phyloP scores from a whole-genome alignment of 108 stramenopile species.

The Nannochloropsis salina region DNA sequence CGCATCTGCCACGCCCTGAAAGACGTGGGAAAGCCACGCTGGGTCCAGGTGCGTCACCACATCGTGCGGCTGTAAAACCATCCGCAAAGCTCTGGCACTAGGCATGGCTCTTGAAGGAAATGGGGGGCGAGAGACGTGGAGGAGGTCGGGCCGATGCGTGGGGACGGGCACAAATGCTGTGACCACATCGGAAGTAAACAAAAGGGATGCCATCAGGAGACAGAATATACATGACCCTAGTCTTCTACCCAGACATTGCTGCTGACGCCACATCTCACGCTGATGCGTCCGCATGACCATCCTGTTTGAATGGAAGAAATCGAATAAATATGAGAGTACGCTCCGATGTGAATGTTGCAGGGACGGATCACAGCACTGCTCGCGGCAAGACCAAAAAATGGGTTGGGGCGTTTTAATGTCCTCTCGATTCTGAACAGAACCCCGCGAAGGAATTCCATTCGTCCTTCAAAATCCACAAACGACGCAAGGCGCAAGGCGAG shows the following conservation, averaged over 20 bases:
- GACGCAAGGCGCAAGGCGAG: too few relatives aligned
- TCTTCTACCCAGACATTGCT: background rate
- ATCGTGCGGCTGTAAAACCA: background rate
- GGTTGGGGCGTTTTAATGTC: too few relatives aligned
- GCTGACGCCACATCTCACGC: background rate
- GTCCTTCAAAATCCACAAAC: too few relatives aligned
- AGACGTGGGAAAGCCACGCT: slow-evolving; percentile 5
- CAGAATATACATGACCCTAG: background rate
- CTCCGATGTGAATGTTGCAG: too few relatives aligned
- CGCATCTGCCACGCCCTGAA: slow-evolving; percentile 13
- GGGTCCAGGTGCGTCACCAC: background rate
- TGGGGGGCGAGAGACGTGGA: background rate
- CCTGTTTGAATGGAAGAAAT: background rate
- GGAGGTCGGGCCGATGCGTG: background rate
- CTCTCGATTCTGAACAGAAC: too few relatives aligned
- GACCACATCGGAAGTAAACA: background rate
- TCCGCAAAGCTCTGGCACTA: background rate
- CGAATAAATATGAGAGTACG: too few relatives aligned
- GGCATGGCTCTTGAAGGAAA: background rate
- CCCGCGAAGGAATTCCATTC: too few relatives aligned
- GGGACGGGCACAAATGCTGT: background rate
- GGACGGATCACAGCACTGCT: too few relatives aligned
- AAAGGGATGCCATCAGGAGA: background rate
- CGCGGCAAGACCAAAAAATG: too few relatives aligned
- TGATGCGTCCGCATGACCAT: background rate